A percentile compares a stretch with the other conserved stretches of the same genome.
These are phyloP conservation scores for Solanum hybrid DNA, from an alignment of 305 asterid genomes.

Conservation along the genomic window DNA sequence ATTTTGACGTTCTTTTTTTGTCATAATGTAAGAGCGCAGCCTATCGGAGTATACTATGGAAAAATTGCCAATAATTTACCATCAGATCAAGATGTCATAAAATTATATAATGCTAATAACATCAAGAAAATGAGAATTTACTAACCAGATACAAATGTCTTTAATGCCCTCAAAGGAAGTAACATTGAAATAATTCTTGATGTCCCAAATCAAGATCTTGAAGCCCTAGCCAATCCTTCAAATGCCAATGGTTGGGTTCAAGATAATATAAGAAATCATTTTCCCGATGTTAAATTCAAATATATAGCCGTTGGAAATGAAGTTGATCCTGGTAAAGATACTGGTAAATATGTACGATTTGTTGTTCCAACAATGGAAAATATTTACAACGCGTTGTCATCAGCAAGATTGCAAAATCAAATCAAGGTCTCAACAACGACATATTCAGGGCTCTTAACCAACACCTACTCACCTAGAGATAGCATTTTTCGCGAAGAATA, in stretches of 20 bases:
- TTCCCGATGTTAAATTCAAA: neutral
- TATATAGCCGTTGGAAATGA: conserved; percentile 21
- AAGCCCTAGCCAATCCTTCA: neutral
- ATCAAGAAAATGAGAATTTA: too few species aligned
- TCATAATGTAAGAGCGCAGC: neutral
- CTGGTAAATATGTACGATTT: neutral
- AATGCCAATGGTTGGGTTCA: conserved; percentile 1
- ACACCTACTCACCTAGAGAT: conserved; percentile 22
- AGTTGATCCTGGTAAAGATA: neutral
- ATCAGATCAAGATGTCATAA: too few species aligned
- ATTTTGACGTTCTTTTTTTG: neutral
- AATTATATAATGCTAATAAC: too few species aligned
- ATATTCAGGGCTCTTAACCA: conserved; percentile 2
- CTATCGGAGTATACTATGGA: conserved; percentile 3
- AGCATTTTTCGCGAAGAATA: conserved; percentile 7
- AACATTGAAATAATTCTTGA: too few species aligned
- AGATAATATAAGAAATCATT: neutral
- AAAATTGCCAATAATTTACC: neutral
- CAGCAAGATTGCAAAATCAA: neutral
- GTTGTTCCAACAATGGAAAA: conserved; percentile 35
- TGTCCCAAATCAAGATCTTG: neutral
- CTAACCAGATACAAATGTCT: too few species aligned
- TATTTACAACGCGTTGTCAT: conserved; percentile 17
- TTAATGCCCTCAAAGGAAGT: too few species aligned
- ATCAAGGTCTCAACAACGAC: conserved; percentile 35